These are phyloP conservation scores for Sordariomycetes sp. DNA, from an alignment of 2,329 filamentous ascomycete species.

Conservation along the genomic window DNA sequence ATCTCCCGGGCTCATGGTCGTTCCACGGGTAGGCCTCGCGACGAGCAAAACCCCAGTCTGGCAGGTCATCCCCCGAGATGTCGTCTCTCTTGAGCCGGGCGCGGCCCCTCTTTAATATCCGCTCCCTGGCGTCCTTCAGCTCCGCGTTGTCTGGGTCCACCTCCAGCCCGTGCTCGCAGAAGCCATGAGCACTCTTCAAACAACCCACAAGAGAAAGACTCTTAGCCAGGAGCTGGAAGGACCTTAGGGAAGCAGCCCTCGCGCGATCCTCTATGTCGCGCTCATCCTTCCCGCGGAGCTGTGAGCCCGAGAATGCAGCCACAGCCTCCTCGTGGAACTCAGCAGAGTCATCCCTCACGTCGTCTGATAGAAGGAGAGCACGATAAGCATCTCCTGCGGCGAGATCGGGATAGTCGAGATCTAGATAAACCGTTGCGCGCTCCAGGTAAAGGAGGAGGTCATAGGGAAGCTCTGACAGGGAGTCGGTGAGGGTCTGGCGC, in stretches of 20 bases:
- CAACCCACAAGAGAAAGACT: slow-evolving; percentile 53
- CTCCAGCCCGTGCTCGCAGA: slow-evolving; percentile 47
- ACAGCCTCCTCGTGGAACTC: slow-evolving; percentile 65
- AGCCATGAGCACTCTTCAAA: slow-evolving; percentile 52
- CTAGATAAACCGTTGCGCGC: slow-evolving; percentile 57
- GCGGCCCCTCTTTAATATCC: slow-evolving; percentile 38
- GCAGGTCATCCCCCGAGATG: slow-evolving; percentile 41
- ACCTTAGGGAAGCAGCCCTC: slow-evolving; percentile 34
- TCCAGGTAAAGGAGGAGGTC: slow-evolving; percentile 53
- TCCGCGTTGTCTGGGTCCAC: slow-evolving; percentile 40
- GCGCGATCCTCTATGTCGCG: slow-evolving; percentile 19
- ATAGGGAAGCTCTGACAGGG: slow-evolving; percentile 38
- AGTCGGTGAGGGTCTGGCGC: slow-evolving; percentile 43
- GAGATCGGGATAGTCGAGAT: slow-evolving; percentile 78
- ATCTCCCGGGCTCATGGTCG: slow-evolving; percentile 53
- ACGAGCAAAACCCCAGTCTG: slow-evolving; percentile 57
- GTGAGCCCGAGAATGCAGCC: slow-evolving; percentile 30
- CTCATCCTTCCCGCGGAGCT: slow-evolving; percentile 9
- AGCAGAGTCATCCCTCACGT: slow-evolving; percentile 62
- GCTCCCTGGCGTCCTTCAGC: slow-evolving; percentile 36
- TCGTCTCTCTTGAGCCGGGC: slow-evolving; percentile 30
- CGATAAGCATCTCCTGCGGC: slow-evolving; percentile 83
- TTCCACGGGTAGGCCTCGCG: slow-evolving; percentile 62
- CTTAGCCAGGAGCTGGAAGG: slow-evolving; percentile 44
- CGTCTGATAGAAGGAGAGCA: slow-evolving; percentile 76